Conservation (phyloP, 805 yeast species). For the Hagleromyces aurorensis region DNA sequence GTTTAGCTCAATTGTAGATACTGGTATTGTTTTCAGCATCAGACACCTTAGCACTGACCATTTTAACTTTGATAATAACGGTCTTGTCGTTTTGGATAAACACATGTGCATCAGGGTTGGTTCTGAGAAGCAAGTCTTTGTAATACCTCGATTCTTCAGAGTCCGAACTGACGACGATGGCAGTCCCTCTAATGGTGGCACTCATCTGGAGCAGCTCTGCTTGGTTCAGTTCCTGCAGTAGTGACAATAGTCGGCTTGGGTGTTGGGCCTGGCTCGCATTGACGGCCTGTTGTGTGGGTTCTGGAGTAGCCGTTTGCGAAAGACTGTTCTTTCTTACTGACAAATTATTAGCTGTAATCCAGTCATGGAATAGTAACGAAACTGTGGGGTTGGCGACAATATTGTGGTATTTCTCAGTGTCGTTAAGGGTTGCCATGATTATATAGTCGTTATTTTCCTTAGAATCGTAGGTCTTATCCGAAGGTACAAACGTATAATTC, state of each 20-base stretch:
- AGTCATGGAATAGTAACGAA: constrained; percentile 80
- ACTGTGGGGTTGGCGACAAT: constrained; percentile 66
- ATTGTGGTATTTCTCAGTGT: constrained; percentile 70
- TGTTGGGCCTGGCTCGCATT: constrained; percentile 23
- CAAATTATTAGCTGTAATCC: constrained; percentile 60
- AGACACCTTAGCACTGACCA: constrained; percentile 67
- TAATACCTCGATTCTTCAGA: constrained; percentile 50
- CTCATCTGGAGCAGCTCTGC: constrained; percentile 71
- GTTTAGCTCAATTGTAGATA: constrained; percentile 21
- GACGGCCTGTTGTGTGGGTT: constrained; percentile 9
- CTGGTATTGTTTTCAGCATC: constrained; percentile 58
- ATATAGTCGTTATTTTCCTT: constrained; percentile 41
- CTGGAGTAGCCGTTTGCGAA: constrained; percentile 27
- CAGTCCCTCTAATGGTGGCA: constrained; percentile 72
- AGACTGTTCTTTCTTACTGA: constrained; percentile 26
- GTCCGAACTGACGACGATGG: constrained; percentile 42
- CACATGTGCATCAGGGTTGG: constrained; percentile 60
- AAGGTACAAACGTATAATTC: constrained; percentile 71
- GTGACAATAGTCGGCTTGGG: constrained; percentile 42
- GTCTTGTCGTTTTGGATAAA: constrained; percentile 59
- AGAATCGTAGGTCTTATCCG: constrained; percentile 30
- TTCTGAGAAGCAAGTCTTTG: constrained; percentile 50
- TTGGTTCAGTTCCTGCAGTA: constrained; percentile 71
- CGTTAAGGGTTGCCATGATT: constrained; percentile 62
- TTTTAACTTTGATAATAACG: constrained; percentile 56